These are phyloP conservation scores for Diospyros kaki DNA, from an alignment of 148 eudicot species.

Conservation along the genomic window DNA sequence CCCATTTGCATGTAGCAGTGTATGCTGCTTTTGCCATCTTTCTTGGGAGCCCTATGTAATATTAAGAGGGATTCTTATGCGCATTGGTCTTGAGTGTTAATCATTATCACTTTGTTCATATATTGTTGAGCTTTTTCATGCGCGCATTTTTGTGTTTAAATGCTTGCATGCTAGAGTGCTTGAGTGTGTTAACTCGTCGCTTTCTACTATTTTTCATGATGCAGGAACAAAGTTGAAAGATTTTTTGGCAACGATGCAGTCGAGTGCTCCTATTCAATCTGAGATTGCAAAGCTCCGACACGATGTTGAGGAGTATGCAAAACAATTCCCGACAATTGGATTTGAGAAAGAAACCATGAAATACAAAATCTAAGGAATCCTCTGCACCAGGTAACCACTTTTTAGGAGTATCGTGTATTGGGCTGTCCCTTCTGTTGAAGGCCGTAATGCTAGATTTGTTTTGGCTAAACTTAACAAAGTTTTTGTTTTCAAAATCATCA, in stretches of 20 bases:
- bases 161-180: background rate
- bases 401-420: no score
- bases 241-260: slow-evolving; percentile 70
- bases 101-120: background rate
- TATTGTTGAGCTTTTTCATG: background rate
- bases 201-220: slow-evolving; percentile 7
- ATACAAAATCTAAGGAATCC: slow-evolving; percentile 60
- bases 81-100: background rate
- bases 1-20: no score
- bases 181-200: background rate
- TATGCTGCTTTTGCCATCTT: no score
- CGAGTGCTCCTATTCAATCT: slow-evolving; percentile 52
- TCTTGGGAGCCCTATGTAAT: no score
- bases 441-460: no score
- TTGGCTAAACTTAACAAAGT: no score
- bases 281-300: slow-evolving; percentile 75
- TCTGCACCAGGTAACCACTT: no score
- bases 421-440: no score
- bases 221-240: slow-evolving; percentile 96
- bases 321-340: slow-evolving; percentile 96
- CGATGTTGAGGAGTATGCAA: slow-evolving; percentile 92
- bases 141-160: background rate
- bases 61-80: background rate
- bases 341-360: slow-evolving; percentile 93
- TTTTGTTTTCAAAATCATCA: no score